Evolutionary conservation across 495 filamentous ascomycete species (phyloP).

Genomic region (Darksidea phi): DNA sequence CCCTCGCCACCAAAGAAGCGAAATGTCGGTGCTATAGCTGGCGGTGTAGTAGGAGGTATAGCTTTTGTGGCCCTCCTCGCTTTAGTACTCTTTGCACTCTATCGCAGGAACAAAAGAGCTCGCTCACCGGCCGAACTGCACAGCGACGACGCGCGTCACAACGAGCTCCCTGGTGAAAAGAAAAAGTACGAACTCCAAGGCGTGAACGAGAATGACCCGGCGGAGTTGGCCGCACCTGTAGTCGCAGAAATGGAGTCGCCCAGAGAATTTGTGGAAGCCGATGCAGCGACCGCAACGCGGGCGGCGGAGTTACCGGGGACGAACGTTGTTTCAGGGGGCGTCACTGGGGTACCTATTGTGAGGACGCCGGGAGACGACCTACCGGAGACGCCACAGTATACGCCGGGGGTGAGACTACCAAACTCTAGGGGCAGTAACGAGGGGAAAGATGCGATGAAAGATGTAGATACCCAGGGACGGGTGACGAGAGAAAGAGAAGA

Average conservation of each 20-base stretch:
- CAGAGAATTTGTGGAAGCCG: constrained; percentile 17
- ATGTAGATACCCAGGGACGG: no score
- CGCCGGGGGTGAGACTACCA: constrained; percentile 9
- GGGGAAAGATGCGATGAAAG: no score
- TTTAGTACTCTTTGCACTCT: not conserved
- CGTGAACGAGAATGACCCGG: constrained; percentile 12
- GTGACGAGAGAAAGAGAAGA: no score
- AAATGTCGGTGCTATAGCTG: not conserved
- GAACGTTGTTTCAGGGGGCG: constrained; percentile 12
- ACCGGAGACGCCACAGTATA: constrained; percentile 4
- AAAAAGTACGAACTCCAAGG: constrained; percentile 16
- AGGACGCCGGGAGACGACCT: constrained; percentile 29
- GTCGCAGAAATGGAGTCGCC: constrained; percentile 20
- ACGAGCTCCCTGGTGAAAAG: constrained; percentile 7
- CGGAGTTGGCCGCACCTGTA: constrained; percentile 14
- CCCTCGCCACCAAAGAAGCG: not conserved
- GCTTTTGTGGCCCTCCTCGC: not conserved
- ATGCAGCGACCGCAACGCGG: not conserved
- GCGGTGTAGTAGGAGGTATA: not conserved
- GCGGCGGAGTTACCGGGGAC: constrained; percentile 26
- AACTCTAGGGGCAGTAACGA: no score
- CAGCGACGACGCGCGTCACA: not conserved
- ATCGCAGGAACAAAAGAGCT: not conserved
- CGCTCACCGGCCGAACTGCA: not conserved
- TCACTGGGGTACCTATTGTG: constrained; percentile 15